Conservation (phyloP, 202 grass and related monocot genomes). For the Panicum virgatum region DNA sequence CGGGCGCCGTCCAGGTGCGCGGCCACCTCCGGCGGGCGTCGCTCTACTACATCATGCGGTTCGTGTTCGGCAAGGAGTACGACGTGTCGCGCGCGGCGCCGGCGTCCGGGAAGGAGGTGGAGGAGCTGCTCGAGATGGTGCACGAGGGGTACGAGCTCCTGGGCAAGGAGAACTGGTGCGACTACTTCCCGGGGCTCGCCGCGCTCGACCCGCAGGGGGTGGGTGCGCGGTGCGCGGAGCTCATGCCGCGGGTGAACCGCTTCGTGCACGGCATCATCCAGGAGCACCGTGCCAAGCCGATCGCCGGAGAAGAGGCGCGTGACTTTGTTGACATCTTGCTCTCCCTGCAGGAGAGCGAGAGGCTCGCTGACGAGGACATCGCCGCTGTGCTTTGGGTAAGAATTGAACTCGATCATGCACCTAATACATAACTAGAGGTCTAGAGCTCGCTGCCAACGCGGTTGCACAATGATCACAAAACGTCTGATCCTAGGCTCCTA, state of each 20-base stretch:
- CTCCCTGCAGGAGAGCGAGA: constrained; percentile 65
- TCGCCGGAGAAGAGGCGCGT: not conserved
- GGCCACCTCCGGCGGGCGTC: constrained; percentile 62
- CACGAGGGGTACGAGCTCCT: constrained; percentile 81
- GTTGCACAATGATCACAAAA: not conserved
- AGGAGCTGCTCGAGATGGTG: constrained; percentile 70
- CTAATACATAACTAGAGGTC: not conserved
- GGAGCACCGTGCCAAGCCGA: constrained; percentile 43
- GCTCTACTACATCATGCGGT: constrained; percentile 81
- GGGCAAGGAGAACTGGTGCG: constrained; percentile 77
- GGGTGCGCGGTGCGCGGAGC: constrained; percentile 57
- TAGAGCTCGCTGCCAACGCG: not conserved
- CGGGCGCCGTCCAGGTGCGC: constrained; percentile 39
- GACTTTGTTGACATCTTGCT: constrained; percentile 79
- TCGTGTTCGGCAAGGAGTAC: constrained; percentile 80
- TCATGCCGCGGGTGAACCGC: constrained; percentile 76
- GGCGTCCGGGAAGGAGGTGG: constrained; percentile 43
- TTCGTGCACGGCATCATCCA: constrained; percentile 70
- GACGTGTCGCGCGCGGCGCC: constrained; percentile 29
- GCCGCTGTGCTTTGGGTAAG: constrained; percentile 80
- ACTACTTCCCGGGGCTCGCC: constrained; percentile 72
- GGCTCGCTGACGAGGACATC: constrained; percentile 66
- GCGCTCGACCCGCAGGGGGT: constrained; percentile 61
- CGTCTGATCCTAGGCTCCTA: not conserved
- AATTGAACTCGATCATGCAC: not conserved